phyloP scores from a whole-genome alignment of 129 eudicot species.

The Tanacetum coccineum region DNA sequence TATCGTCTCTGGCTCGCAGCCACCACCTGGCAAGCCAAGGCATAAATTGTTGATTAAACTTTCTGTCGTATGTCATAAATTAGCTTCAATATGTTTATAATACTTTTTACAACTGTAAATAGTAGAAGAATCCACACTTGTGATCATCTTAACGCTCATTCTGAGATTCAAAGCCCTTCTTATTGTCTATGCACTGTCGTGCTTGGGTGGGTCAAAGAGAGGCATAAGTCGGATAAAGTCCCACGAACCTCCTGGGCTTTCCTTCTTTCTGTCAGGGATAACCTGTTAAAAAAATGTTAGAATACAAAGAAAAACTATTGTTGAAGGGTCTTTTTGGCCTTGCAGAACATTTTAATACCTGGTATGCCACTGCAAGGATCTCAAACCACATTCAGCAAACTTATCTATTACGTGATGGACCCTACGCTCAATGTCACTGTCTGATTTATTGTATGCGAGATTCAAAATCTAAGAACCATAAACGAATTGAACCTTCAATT shows the following conservation, averaged over 20 bases:
- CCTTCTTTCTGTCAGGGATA: conserved; percentile 66
- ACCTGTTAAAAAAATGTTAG: conserved; percentile 45
- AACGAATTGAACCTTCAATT: no score
- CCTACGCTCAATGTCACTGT: no score
- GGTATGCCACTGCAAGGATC: conserved; percentile 82
- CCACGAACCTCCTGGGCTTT: conserved; percentile 78
- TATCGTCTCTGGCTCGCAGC: no score
- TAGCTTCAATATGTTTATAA: background rate
- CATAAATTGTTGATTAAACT: background rate
- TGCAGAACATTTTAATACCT: conserved; percentile 32
- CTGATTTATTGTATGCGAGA: no score
- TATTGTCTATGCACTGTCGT: conserved; percentile 81
- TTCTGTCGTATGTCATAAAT: background rate
- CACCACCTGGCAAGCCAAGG: no score
- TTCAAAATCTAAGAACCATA: no score
- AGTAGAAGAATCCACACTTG: no score
- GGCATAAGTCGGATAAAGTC: conserved; percentile 66
- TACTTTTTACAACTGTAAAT: no score
- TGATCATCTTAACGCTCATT: conserved; percentile 81
- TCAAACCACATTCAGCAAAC: conserved; percentile 72
- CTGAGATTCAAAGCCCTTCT: conserved; percentile 69
- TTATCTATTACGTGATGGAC: no score
- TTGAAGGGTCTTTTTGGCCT: background rate
- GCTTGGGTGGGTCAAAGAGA: conserved; percentile 80
- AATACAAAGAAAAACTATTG: background rate